Evolutionary conservation across 345 rosid genomes (phyloP), one percentile per base, ranked within the genome.

Genomic region (Salix brachista): DNA sequence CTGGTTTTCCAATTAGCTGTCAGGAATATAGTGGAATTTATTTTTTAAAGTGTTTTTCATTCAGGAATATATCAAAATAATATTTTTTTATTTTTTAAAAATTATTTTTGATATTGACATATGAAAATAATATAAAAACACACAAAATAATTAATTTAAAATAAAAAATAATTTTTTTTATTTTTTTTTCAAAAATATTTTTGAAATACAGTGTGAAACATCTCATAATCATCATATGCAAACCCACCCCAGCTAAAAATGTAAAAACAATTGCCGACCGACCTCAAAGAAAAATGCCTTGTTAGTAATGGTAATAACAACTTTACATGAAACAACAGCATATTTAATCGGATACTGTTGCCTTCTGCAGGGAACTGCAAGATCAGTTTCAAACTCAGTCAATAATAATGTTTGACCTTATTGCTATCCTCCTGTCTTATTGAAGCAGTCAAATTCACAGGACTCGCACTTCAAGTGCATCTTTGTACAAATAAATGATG

Each of bases 401-500:
- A 30, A 61, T 8, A 1, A 66, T 10, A 62, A 79, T 71, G 71
- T 62, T 76, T 61, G 75, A 44, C 54, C 80, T 85, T 73, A 75
- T 80, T 75, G 36, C 39, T 19, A 71, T 62, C 70, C 17, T 62
- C 70, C n/a, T 60, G 37, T 66, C 69, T 65, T 41, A 8, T 13
- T 34, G 11, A 41, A 34, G 68, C 41, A 44, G 46, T 28, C 19
- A 54, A 3, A 66, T 46, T 56, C 32, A 52, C 64, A 36, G 26
- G 50, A 65, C 65, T 48, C 62, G 39, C 41, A 65, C 37, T 73
- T 48, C 34, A 32, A 32, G 75, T 39, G 77, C 71, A 69, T 30
- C 70, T 80, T 64, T 80, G 72, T 71, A 78, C 75, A 80, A 60
- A 71, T 23, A 64, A 71, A 72, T 32, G 41, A 78, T 62, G 69